Evolutionary conservation across 345 rosid genomes (phyloP).

Genomic region (Aurinia saxatilis): DNA sequence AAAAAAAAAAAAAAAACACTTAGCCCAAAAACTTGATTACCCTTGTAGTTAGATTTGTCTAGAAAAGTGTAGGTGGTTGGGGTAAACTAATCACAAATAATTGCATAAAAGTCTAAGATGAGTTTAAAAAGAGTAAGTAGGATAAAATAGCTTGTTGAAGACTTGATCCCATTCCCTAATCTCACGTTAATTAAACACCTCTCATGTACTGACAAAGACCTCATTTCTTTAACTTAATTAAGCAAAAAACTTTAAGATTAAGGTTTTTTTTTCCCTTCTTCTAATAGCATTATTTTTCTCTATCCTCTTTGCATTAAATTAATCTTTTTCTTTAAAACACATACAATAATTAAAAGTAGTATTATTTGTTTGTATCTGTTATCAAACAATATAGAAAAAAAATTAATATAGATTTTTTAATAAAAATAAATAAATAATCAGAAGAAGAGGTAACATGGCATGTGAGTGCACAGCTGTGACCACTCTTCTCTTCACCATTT

Average conservation of each 20-base stretch:
- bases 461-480: slow-evolving; percentile 86
- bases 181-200: slow-evolving; percentile 30
- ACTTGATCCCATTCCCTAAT: slow-evolving; percentile 27
- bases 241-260: not conserved
- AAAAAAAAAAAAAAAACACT: not conserved
- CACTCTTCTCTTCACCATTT: slow-evolving; percentile 42
- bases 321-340: not conserved
- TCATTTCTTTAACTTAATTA: slow-evolving; percentile 12
- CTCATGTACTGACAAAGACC: slow-evolving; percentile 33
- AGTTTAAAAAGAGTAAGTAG: not conserved
- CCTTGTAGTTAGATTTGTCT: not conserved
- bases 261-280: slow-evolving; percentile 19
- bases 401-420: too few relatives aligned
- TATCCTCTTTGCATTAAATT: slow-evolving; percentile 14
- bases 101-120: not conserved
- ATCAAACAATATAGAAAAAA: slow-evolving; percentile 17
- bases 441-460: slow-evolving; percentile 64
- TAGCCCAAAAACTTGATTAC: not conserved
- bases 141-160: slow-evolving; percentile 13
- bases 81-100: not conserved
- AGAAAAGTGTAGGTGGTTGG: not conserved
- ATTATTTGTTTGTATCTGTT: slow-evolving; percentile 31
- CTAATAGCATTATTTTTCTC: not conserved
- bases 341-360: slow-evolving; percentile 23
- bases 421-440: slow-evolving; percentile 3